Conservation (phyloP, 495 filamentous ascomycete genomes). For the Aspergillus bridgeri region DNA sequence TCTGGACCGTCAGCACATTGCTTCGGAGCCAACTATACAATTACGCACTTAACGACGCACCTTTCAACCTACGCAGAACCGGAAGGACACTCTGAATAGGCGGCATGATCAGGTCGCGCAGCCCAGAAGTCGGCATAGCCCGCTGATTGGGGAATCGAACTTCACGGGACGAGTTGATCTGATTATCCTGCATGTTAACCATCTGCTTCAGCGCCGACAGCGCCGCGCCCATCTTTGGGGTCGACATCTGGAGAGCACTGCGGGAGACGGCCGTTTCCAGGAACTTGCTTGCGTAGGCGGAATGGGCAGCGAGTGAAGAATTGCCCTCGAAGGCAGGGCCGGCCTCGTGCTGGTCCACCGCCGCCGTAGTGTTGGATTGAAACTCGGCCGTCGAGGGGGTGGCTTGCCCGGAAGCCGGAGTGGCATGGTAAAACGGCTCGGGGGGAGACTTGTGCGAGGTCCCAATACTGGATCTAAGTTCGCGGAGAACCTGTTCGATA, state of each 20-base stretch:
- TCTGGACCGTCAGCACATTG: neutral
- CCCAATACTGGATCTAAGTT: conserved; percentile 22
- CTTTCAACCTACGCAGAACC: conserved; percentile 49
- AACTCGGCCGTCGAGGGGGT: conserved; percentile 21
- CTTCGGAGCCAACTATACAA: too few species aligned
- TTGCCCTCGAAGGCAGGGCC: conserved; percentile 57
- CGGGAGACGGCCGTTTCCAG: conserved; percentile 57
- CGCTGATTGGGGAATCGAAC: conserved; percentile 42
- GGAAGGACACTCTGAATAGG: conserved; percentile 49
- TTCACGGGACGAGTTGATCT: conserved; percentile 36
- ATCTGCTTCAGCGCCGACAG: conserved; percentile 57
- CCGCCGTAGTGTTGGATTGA: conserved; percentile 17
- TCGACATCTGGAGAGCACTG: conserved; percentile 44
- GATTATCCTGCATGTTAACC: conserved; percentile 45
- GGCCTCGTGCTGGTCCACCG: conserved; percentile 37
- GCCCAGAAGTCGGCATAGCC: conserved; percentile 33
- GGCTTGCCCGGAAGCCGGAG: conserved; percentile 20
- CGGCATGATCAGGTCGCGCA: conserved; percentile 53
- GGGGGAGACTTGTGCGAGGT: conserved; percentile 2
- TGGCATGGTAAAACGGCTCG: conserved; percentile 14
- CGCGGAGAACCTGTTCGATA: conserved; percentile 53
- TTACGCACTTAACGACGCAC: conserved; percentile 18
- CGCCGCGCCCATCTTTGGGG: conserved; percentile 53
- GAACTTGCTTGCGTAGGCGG: conserved; percentile 60
- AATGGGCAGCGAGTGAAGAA: conserved; percentile 59